Conservation (phyloP, 2,329 filamentous ascomycete species). For the Penicillium capsulatum region DNA sequence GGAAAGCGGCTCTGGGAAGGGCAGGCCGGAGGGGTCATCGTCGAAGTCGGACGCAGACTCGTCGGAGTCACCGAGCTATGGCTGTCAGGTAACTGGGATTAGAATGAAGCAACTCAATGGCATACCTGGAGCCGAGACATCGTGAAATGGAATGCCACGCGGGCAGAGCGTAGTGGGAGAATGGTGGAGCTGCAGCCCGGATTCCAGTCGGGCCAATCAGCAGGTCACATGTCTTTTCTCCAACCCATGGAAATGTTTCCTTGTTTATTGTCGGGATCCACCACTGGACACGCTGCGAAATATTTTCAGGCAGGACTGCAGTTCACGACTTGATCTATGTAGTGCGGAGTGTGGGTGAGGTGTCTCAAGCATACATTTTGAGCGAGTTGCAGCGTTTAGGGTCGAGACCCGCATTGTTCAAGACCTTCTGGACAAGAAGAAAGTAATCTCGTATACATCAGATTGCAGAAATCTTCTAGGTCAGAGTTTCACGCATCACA, state of each 20-base stretch:
- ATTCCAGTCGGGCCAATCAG: constrained; percentile 3
- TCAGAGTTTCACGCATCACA: no score
- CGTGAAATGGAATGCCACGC: constrained; percentile 10
- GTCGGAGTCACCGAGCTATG: constrained; percentile 45
- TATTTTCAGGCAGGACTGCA: no score
- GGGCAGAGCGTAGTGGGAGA: constrained; percentile 9
- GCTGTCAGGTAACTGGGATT: constrained; percentile 4
- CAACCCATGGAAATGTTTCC: constrained; percentile 1
- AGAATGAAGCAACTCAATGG: background rate
- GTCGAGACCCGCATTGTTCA: no score
- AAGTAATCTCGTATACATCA: no score
- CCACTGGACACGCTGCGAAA: no score
- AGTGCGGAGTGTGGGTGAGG: no score
- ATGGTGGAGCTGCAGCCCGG: constrained; percentile 11
- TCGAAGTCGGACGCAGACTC: constrained; percentile 51
- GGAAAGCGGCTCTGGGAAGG: constrained; percentile 80
- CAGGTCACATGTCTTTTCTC: background rate
- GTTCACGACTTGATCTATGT: no score
- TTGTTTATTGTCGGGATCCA: no score
- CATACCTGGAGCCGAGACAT: constrained; percentile 37
- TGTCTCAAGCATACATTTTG: no score
- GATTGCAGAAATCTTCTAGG: no score
- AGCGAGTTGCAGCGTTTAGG: no score
- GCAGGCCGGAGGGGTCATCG: constrained; percentile 63
- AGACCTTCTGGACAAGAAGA: no score